Percentiles rank a stretch among this genome's conserved stretches.
These are phyloP conservation scores for Chamaecrista fasciculata DNA, from an alignment of 306 rosid species.

Conservation along the genomic window DNA sequence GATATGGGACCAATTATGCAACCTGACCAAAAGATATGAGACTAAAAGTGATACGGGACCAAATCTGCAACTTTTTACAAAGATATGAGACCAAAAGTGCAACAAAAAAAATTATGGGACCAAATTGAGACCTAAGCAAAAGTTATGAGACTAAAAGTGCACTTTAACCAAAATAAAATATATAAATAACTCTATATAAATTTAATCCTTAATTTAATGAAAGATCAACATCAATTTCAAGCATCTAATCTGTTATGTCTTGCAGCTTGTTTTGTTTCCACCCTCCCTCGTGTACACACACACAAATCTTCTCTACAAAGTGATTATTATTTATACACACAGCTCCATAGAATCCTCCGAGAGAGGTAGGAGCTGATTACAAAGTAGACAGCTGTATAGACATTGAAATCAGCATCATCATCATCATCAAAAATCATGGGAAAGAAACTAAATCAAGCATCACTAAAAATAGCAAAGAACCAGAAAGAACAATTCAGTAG, in stretches of 20 bases:
- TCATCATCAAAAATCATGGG: conserved; percentile 41
- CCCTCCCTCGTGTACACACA: neutral
- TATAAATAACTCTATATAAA: too few species aligned
- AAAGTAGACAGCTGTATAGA: conserved; percentile 42
- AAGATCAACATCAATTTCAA: conserved; percentile 48
- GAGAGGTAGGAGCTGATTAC: conserved; percentile 47
- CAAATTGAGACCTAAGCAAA: too few species aligned
- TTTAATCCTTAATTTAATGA: too few species aligned
- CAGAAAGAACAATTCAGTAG: conserved; percentile 37
- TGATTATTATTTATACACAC: conserved; percentile 40
- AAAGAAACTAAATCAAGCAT: conserved; percentile 37
- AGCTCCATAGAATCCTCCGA: conserved; percentile 51
- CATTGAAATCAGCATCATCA: conserved; percentile 38
- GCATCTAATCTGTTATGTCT: conserved; percentile 39
- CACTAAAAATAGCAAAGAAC: conserved; percentile 38
- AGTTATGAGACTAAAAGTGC: too few species aligned
- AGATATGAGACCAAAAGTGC: too few species aligned
- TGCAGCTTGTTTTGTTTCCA: conserved; percentile 20
- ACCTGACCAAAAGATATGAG: too few species aligned
- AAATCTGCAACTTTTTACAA: too few species aligned
- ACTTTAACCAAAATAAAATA: too few species aligned
- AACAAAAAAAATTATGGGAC: too few species aligned
- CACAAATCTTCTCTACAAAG: conserved; percentile 25
- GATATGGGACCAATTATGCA: too few species aligned
- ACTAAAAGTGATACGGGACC: too few species aligned